Conservation (phyloP, 2,329 filamentous ascomycete genomes). For the Dothiorella sarmentorum region DNA sequence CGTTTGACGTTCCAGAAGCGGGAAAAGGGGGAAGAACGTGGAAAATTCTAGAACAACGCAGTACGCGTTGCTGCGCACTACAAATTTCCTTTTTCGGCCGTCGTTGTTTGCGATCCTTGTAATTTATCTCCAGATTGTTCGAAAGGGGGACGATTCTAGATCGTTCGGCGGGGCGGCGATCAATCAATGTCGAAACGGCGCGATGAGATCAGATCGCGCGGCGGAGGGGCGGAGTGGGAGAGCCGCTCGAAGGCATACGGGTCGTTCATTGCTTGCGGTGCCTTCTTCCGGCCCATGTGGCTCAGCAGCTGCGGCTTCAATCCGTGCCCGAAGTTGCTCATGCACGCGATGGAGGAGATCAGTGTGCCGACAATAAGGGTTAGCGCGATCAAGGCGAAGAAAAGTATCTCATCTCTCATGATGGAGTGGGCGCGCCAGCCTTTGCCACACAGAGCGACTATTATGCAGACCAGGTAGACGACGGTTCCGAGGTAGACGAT, state of each 20-base stretch:
- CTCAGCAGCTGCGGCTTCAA: conserved; percentile 24
- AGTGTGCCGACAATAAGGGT: conserved; percentile 9
- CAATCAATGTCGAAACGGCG: conserved; percentile 3
- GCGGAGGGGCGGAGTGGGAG: not conserved
- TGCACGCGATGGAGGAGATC: conserved; percentile 21
- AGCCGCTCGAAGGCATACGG: conserved; percentile 2
- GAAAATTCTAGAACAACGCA: no score
- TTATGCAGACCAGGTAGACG: conserved; percentile 24
- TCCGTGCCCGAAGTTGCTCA: conserved; percentile 26
- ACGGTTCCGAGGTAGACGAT: conserved; percentile 23
- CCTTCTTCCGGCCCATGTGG: not conserved
- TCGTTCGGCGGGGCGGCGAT: not conserved
- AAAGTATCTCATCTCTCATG: conserved; percentile 27
- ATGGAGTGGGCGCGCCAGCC: conserved; percentile 17
- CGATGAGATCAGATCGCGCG: not conserved
- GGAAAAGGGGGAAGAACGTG: no score
- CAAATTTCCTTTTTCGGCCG: not conserved
- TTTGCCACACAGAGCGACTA: conserved; percentile 23
- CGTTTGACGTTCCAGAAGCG: no score
- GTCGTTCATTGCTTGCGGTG: not conserved
- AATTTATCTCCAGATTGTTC: no score
- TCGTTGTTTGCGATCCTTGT: not conserved
- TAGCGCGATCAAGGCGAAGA: conserved; percentile 23
- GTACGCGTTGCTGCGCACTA: not conserved
- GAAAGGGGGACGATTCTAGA: no score